Evolutionary conservation across 352 stramenopile species (phyloP), one percentile per base, ranked within the genome.

Genomic region (Globisporangium emineosum): DNA sequence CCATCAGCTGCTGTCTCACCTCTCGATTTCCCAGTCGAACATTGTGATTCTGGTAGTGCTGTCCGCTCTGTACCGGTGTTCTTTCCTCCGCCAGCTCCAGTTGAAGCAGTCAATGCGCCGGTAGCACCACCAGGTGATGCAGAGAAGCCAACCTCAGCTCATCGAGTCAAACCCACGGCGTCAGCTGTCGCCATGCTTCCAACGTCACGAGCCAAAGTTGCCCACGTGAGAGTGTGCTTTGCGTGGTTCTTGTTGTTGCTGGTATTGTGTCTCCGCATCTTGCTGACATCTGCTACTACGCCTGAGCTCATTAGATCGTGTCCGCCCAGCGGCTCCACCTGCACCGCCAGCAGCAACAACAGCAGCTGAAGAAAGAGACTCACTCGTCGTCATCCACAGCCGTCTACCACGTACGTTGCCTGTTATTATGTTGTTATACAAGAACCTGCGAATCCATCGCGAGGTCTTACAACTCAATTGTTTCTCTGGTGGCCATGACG

Each of bases 261-360:
- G n/a, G n/a, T n/a, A n/a, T n/a, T n/a, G n/a, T n/a, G n/a, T n/a
- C n/a, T n/a, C n/a, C 23, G 52, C 32, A 56, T 17, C 25, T 57
- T 15, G 42, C 8, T 25, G 13, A 12, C 30, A 35, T 42, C 13
- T 62, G n/a, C n/a, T 21, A 23, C 43, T 57, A 5, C 25, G 19
- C 2, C 15, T 40, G 50, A 21, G n/a, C 50, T 42, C 10, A 49
- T 7, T n/a, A 65, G 47, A 52, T 65, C 10, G 32, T 52, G n/a
- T 58, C 59, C 19, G 50, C 50, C 5, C 43, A 65, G 35, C 32
- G 59, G 13, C 59, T 59, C 8, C 49, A 58, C 47, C 21, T 65
- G 29, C 59, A 65, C 29, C 59, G 47, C 4, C 59, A 65, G 47
- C 43, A 65, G 59, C 59, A 57, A 12, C 50, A 64, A 15, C 58